Evolutionary conservation across 306 rosid genomes (phyloP), one percentile per base, ranked within the genome.

Genomic region (Vigna hirtella): DNA sequence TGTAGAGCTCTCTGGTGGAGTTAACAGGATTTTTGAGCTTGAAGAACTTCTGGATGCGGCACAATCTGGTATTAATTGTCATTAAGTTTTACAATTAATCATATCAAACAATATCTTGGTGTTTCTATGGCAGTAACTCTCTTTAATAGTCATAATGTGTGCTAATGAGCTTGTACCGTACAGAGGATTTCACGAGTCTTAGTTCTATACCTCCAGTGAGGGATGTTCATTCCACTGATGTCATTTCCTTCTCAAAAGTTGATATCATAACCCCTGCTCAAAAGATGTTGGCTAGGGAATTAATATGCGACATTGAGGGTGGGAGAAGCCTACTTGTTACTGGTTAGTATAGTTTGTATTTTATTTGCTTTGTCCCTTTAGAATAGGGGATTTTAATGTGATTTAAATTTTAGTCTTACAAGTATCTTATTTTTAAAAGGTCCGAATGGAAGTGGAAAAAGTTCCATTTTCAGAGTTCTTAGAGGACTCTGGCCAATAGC

Each of bases 401-500:
- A 58, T 75, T 56, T 30, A 42, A 70, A 13, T 32, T 36, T 78
- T 66, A 18, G 61, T 20, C 65, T 84, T 67, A 77, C 66, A 43
- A 51, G 66, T 52, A 28, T 70, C 26, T 43, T 48, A 61, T 66
- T 79, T 55, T 77, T 71, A 75, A 18, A 79, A 93, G 97, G 97
- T 76, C 97, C 97, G 45, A 93, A 93, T 34, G 97, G 97, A 74
- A 93, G 97, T 82, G 97, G 97, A 55, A 93, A 93, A 70, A 90
- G 97, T 84, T 90, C 97, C 22, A 82, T 93, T 72, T 93, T 93
- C 86, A 90, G 96, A 90, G 96, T 89, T 58, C 93, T 93, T 68
- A 85, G 91, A 87, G 93, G 92, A 74, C 92, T 93, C 71, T 93
- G 97, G 97, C 97, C 97, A 17, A 63, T 87, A 43, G 74, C 83